Conservation (phyloP, 179 eudicot genomes). For the Nepenthes alata region DNA sequence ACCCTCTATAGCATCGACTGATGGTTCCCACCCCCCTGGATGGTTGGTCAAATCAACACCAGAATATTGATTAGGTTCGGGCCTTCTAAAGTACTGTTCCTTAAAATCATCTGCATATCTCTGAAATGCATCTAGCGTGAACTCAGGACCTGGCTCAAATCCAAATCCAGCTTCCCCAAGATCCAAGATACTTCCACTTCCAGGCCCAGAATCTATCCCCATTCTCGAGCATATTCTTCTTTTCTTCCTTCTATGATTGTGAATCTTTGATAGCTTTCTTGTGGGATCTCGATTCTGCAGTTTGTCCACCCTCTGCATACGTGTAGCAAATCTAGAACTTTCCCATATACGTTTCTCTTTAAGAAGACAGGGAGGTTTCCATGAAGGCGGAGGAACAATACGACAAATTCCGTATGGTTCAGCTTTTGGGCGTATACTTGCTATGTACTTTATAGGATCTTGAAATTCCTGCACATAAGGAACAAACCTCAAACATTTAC, state of each 20-base stretch:
- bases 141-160: slow-evolving; percentile 94
- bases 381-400: slow-evolving; percentile 85
- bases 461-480: slow-evolving; percentile 61
- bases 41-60: slow-evolving; percentile 12
- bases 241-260: slow-evolving; percentile 51
- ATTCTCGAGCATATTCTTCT: slow-evolving; percentile 59
- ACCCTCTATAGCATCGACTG: slow-evolving; percentile 79
- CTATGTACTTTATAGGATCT: slow-evolving; percentile 72
- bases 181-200: slow-evolving; percentile 18
- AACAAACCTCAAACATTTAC: neutral
- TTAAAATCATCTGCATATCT: slow-evolving; percentile 79
- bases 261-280: slow-evolving; percentile 30
- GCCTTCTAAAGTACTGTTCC: slow-evolving; percentile 58
- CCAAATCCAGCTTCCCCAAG: slow-evolving; percentile 55
- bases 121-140: slow-evolving; percentile 76
- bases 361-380: slow-evolving; percentile 89
- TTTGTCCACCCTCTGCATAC: slow-evolving; percentile 83
- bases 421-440: slow-evolving; percentile 63
- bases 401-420: slow-evolving; percentile 95
- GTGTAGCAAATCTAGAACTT: slow-evolving; percentile 58
- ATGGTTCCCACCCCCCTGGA: slow-evolving; percentile 45
- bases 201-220: slow-evolving; percentile 34
- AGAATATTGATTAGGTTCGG: slow-evolving; percentile 19
- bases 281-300: slow-evolving; percentile 81
- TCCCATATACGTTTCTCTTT: slow-evolving; percentile 67